Conservation (phyloP, 2,329 filamentous ascomycete genomes). For the Apiospora koreana region DNA sequence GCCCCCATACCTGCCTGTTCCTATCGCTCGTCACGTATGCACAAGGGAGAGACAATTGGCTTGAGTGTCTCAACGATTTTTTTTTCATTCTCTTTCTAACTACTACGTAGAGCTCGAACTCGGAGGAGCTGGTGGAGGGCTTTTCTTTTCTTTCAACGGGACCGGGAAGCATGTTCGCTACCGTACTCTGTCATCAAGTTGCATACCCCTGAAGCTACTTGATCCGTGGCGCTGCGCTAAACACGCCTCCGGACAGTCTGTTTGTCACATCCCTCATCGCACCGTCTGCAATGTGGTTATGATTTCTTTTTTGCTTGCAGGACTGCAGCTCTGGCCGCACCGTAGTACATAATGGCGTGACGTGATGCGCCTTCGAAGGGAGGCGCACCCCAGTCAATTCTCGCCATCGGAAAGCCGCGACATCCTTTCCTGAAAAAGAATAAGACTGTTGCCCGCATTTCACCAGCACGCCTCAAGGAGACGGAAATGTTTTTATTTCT, state of each 20-base stretch:
- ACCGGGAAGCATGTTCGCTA: background rate
- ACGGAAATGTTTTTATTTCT: background rate
- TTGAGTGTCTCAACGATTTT: background rate
- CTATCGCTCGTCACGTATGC: background rate
- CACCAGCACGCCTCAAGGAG: background rate
- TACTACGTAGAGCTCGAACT: background rate
- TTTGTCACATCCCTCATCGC: slow-evolving; percentile 5
- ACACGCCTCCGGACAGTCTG: background rate
- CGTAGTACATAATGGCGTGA: background rate
- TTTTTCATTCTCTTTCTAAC: background rate
- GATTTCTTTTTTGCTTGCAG: background rate
- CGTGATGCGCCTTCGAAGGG: background rate
- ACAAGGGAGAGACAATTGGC: slow-evolving; percentile 6
- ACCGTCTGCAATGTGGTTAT: background rate
- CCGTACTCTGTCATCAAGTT: background rate
- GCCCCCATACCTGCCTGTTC: background rate
- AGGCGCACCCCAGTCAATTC: background rate
- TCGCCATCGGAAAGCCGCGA: background rate
- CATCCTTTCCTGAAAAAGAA: background rate
- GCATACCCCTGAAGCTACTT: slow-evolving; percentile 5
- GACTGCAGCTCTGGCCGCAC: background rate
- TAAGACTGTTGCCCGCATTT: background rate
- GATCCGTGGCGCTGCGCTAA: background rate
- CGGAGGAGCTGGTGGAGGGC: background rate
- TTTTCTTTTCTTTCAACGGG: background rate